phyloP scores from a whole-genome alignment of 2,329 filamentous ascomycete genomes.

The Pseudogymnoascus sp. region DNA sequence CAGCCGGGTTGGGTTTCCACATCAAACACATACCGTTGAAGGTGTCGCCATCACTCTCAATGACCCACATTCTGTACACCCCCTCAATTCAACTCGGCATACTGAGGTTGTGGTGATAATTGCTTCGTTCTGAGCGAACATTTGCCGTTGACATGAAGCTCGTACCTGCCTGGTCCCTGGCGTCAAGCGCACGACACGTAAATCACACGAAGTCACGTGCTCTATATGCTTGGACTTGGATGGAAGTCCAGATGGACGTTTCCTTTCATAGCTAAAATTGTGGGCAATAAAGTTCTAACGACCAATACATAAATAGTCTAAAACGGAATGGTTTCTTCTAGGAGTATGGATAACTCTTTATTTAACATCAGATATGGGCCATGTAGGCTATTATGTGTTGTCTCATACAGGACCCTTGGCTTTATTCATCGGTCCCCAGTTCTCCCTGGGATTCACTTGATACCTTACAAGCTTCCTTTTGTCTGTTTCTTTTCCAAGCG shows the following conservation, averaged over 20 bases:
- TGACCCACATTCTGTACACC: constrained; percentile 39
- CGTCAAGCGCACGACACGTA: not conserved
- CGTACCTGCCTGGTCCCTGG: not conserved
- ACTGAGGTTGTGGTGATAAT: not conserved
- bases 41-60: constrained; percentile 47
- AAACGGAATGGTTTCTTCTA: not conserved
- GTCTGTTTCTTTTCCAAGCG: constrained; percentile 62
- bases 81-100: not conserved
- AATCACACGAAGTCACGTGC: constrained; percentile 2
- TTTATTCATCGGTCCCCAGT: constrained; percentile 70
- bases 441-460: constrained; percentile 80
- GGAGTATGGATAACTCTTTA: not conserved
- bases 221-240: not conserved
- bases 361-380: not conserved
- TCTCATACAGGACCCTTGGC: constrained; percentile 21
- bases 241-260: not conserved
- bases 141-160: not conserved
- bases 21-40: constrained; percentile 37
- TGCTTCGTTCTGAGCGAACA: not conserved
- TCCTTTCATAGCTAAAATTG: not conserved
- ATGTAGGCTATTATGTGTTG: not conserved
- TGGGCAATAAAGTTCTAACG: not conserved
- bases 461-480: constrained; percentile 72
- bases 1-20: constrained; percentile 1
- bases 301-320: not conserved